Evolutionary conservation across 2,329 filamentous ascomycete species (phyloP), one percentile per base, ranked within the genome.

Genomic region (Xylariaceae sp.): DNA sequence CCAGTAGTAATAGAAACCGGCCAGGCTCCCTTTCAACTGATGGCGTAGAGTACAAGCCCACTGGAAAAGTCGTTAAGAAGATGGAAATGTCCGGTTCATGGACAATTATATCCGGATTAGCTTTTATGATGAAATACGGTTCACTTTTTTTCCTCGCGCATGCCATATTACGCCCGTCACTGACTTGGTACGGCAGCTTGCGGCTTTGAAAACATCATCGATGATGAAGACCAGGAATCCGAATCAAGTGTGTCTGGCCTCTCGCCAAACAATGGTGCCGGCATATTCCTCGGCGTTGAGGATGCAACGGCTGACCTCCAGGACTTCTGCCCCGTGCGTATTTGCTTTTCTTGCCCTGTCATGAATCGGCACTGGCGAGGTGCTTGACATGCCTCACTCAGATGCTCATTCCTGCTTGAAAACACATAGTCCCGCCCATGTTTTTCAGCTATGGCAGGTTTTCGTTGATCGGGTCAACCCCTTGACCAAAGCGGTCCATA

Each of bases 391-490:
- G 15, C 5, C 36, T 5, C 48, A 49, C 22, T 29, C 48, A 47
- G 29, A n/a, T 56, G 16, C 53, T 56, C 12, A 57, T 40, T 37
- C 22, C 4, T 37, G 5, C 18, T 37, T 12, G 9, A 19, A 49
- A 7, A 29, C 13, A 7, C 34, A 7, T 48, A 60, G 55, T n/a
- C 55, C 58, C 34, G 52, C 57, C 32, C 57, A 79, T n/a, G 76
- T 81, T 12, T 76, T 80, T 57, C 72, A 71, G 47, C 69, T 84
- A 5, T 84, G 80, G 80, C 75, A 80, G 54, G 65, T 73, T 2
- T 82, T 79, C 54, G 62, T 80, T 0, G 73, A 80, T 9, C 81
- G 81, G 55, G 74, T 84, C 39, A 76, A 84, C 56, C 79, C 80
- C 1, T 63, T 84, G 15, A 72, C 78, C 47, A 84, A 83, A 59